Evolutionary conservation across 2,329 filamentous ascomycete species (phyloP).

Genomic region (Fusarium luffae): DNA sequence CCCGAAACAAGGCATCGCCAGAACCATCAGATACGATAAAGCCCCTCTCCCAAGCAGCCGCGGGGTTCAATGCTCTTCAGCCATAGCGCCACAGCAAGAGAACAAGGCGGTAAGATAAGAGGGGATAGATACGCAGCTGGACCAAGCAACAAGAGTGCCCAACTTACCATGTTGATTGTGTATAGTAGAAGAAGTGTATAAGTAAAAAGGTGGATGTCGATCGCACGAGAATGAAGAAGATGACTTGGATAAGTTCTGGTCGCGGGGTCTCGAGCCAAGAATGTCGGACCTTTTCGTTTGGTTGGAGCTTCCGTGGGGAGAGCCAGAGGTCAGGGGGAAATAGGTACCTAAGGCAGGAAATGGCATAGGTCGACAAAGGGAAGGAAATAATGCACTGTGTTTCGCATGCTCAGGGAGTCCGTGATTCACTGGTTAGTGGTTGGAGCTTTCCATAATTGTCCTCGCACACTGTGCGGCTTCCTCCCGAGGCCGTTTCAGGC

Average conservation of each 20-base stretch:
- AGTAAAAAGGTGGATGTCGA: constrained; percentile 38
- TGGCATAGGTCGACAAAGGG: neutral
- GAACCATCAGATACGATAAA: constrained; percentile 35
- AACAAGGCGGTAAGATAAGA: constrained; percentile 12
- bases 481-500: constrained; percentile 15
- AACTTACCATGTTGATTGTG: constrained; percentile 48
- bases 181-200: constrained; percentile 34
- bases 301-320: constrained; percentile 47
- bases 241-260: constrained; percentile 47
- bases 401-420: neutral
- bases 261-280: constrained; percentile 47
- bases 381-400: constrained; percentile 28
- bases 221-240: constrained; percentile 43
- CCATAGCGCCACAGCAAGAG: constrained; percentile 22
- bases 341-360: constrained; percentile 42
- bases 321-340: constrained; percentile 34
- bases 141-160: neutral
- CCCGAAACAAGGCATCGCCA: constrained; percentile 30
- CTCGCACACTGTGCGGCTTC: constrained; percentile 38
- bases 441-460: neutral
- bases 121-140: constrained; percentile 7
- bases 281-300: constrained; percentile 47
- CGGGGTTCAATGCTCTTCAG: constrained; percentile 43
- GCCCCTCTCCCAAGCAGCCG: constrained; percentile 45
- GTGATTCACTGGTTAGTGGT: neutral